Percentiles rank a stretch among this genome's conserved stretches.
Conservation (phyloP, 768 basidiomycete species). For the Russula sp. region DNA sequence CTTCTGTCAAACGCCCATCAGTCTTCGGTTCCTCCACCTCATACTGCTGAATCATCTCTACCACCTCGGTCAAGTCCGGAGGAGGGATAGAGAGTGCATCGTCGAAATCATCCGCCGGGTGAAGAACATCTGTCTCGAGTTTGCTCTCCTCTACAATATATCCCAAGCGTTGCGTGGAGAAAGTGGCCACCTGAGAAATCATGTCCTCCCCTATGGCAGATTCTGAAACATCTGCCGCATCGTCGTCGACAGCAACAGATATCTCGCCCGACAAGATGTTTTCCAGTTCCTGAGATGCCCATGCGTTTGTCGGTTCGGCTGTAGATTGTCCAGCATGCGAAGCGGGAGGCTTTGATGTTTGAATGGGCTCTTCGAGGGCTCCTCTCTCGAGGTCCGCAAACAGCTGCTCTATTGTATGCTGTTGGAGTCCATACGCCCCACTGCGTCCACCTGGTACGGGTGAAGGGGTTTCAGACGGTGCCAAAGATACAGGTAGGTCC, state of each 20-base stretch:
- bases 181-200: not conserved
- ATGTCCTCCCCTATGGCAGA: not conserved
- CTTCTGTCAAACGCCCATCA: conserved; percentile 11
- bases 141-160: conserved; percentile 16
- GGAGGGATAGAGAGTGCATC: conserved; percentile 13
- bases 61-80: conserved; percentile 1
- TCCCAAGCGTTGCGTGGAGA: not conserved
- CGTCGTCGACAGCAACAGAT: not conserved
- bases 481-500: conserved; percentile 20
- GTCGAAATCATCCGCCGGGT: not conserved
- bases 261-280: conserved; percentile 7
- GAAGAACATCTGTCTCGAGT: not conserved
- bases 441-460: not conserved
- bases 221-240: not conserved
- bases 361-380: not conserved
- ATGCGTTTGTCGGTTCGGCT: not conserved
- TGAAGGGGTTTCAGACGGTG: conserved; percentile 15
- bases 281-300: conserved; percentile 18
- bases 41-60: conserved; percentile 1
- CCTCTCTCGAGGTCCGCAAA: conserved; percentile 11
- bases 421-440: not conserved
- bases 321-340: not conserved
- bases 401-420: conserved; percentile 12
- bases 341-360: not conserved
- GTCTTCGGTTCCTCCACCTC: conserved; percentile 17